phyloP scores from a whole-genome alignment of 305 asterid species.

The Fraxinus nigra region DNA sequence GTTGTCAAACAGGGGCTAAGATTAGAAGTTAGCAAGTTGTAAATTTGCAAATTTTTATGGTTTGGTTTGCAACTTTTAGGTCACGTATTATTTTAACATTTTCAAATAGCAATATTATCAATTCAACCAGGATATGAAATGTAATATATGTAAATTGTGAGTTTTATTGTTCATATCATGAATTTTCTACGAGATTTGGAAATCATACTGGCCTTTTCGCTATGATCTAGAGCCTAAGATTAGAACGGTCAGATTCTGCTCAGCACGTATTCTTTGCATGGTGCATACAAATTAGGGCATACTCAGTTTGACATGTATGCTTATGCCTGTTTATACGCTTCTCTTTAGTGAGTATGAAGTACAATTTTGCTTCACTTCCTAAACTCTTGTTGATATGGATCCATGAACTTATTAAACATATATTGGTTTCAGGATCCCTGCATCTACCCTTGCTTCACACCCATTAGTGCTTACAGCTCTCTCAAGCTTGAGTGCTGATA shows the following conservation, averaged over 20 bases:
- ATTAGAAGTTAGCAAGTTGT: neutral
- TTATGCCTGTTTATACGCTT: constrained; percentile 2
- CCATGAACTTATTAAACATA: constrained; percentile 20
- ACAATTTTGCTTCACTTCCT: constrained; percentile 21
- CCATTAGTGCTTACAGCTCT: constrained; percentile 89
- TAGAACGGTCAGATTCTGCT: neutral
- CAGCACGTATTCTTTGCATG: neutral
- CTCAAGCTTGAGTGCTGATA: constrained; percentile 80
- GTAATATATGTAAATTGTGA: neutral
- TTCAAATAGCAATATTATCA: neutral
- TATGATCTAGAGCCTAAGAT: neutral
- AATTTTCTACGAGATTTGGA: neutral
- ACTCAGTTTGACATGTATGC: constrained; percentile 18
- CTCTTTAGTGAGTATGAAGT: constrained; percentile 1
- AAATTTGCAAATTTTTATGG: neutral
- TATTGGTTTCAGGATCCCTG: constrained; percentile 79
- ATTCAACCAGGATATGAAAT: neutral
- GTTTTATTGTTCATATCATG: neutral
- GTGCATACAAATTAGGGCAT: constrained; percentile 18
- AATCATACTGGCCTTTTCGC: neutral
- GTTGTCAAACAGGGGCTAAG: neutral
- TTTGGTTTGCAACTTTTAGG: neutral
- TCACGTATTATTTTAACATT: neutral
- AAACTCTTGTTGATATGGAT: constrained; percentile 22
- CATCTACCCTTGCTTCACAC: constrained; percentile 86